Evolutionary conservation across 305 asterid species (phyloP).

Genomic region (Rubia peregrina): DNA sequence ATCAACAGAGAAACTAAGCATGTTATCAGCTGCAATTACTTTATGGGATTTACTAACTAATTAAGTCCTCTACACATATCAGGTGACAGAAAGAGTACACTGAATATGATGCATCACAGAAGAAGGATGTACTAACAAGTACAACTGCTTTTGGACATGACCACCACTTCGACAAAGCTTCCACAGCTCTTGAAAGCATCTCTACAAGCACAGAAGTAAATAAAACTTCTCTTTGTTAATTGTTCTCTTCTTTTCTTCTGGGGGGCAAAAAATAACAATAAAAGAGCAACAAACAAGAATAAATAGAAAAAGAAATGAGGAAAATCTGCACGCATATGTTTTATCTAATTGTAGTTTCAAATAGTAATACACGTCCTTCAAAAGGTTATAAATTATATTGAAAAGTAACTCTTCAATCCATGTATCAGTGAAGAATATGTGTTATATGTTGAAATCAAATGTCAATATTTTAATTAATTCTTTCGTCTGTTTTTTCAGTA

Average conservation of each 20-base stretch:
- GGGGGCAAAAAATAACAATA: slow-evolving; percentile 2
- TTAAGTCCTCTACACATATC: background rate
- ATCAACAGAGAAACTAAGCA: background rate
- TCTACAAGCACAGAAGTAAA: slow-evolving; percentile 37
- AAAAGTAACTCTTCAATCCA: background rate
- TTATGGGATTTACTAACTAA: background rate
- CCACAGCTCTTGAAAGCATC: slow-evolving; percentile 46
- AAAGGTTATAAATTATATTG: background rate
- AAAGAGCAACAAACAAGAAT: background rate
- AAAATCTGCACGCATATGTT: background rate
- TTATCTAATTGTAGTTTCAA: background rate
- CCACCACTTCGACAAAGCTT: slow-evolving; percentile 45
- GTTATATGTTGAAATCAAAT: background rate
- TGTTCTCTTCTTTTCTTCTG: background rate
- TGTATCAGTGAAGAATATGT: background rate
- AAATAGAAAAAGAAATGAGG: background rate
- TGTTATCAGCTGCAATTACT: background rate
- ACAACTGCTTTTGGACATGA: slow-evolving; percentile 74
- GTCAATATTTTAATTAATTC: background rate
- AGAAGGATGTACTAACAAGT: slow-evolving; percentile 93
- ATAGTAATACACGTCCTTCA: background rate
- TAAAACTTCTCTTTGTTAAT: background rate
- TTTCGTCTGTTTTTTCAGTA: no score
- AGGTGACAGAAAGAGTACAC: background rate
- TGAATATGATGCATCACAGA: slow-evolving; percentile 24